Evolutionary conservation across 257 asterid genomes (phyloP), one percentile per base, ranked within the genome.

Genomic region (Gentiana straminea): DNA sequence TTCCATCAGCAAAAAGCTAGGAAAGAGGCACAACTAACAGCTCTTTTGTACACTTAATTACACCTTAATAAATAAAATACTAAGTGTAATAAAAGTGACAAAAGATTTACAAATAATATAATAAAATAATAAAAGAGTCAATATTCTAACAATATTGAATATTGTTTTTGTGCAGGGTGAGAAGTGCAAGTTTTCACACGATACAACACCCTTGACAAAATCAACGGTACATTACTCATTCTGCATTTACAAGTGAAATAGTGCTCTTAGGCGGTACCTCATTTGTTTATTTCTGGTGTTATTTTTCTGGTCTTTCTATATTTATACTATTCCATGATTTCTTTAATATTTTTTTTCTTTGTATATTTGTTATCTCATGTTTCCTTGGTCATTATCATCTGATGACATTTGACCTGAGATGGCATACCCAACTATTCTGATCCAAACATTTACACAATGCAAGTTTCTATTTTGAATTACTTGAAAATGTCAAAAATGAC

Each of bases 151-250:
- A n/a, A 13, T 57, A 35, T 59, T 24, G 13, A 50, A 35, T 7
- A 9, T 36, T 38, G 50, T 10, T 61, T 35, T 4, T 68, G 72
- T 68, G 60, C 82, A 87, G 95, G 95, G 95, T 12, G 90, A 79
- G 60, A 81, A 85, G 52, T 91, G 98, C 85, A 91, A 83, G 8
- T 87, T 84, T 77, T 91, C 98, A 7, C 98, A 91, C 64, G 98
- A 91, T 80, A 71, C 83, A 47, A 71, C 75, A 59, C 98, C 98
- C 63, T 64, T 77, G 75, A 87, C 98, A 62, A 91, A 91, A 79
- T 75, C 88, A 33, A 78, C 68, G 94, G 95, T 91, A n/a, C n/a
- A n/a, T 70, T 64, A 78, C 64, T 62, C 64, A 47, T 57, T 58
- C 46, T 51, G 33, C 51, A 52, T 37, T 51, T 63, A 60, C 46